Percentiles rank a stretch among this genome's conserved stretches.
Conservation (phyloP, 805 yeast genomes). For the Starmerella potacharoeniae region DNA sequence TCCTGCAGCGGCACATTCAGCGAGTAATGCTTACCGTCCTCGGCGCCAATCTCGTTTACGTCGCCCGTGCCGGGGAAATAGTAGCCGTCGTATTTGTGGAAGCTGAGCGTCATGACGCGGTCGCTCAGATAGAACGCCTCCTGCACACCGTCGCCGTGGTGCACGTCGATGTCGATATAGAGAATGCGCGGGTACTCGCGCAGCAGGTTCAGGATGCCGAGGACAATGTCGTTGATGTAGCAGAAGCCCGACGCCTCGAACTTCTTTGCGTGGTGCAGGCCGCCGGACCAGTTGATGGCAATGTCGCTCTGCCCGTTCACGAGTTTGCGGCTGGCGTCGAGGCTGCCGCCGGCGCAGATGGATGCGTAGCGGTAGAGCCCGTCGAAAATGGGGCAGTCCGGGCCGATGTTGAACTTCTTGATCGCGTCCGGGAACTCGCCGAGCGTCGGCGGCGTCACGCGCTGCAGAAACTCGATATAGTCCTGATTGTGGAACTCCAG, state of each 20-base stretch:
- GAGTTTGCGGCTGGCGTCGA: conserved; percentile 80
- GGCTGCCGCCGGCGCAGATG: conserved; percentile 77
- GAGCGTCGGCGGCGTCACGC: conserved; percentile 65
- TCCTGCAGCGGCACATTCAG: conserved; percentile 81
- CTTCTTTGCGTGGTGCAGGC: conserved; percentile 86
- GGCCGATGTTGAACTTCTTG: conserved; percentile 77
- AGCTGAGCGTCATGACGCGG: conserved; percentile 80
- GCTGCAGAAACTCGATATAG: conserved; percentile 63
- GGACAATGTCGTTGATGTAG: conserved; percentile 78
- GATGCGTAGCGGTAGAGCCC: conserved; percentile 83
- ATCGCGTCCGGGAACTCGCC: conserved; percentile 45
- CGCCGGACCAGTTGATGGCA: conserved; percentile 91
- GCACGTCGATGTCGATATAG: conserved; percentile 82
- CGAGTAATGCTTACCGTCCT: conserved; percentile 70
- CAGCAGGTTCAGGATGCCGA: conserved; percentile 68
- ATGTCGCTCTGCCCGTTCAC: conserved; percentile 76
- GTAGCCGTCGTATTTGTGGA: conserved; percentile 81
- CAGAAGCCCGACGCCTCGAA: conserved; percentile 86
- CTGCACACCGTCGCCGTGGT: conserved; percentile 93
- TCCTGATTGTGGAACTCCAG: conserved; percentile 78
- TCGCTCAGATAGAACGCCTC: conserved; percentile 90
- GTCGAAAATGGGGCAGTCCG: conserved; percentile 89
- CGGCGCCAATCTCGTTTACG: conserved; percentile 71
- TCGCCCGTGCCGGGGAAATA: conserved; percentile 93
- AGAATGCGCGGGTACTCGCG: conserved; percentile 76